Base-by-base conservation (phyloP, 345 rosid species). In the Limnanthes douglasii region DNA sequence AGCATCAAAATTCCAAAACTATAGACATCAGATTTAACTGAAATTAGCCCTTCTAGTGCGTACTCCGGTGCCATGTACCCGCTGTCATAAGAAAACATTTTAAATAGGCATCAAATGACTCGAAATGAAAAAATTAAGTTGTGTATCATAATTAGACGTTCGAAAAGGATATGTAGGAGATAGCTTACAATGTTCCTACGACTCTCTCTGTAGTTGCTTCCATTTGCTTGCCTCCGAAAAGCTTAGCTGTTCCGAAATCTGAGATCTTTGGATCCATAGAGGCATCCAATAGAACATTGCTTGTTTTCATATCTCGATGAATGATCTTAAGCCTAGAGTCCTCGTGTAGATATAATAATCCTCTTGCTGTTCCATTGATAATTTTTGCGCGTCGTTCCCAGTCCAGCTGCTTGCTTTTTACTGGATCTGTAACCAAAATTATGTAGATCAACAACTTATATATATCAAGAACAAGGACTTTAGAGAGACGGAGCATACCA, bases 1-100 rank as follows among this genome's bases (percentile, higher is more conserved):
- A 79, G 44, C 4, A 79, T 39, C 12, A 75, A 56, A 9, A 75
- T 85, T 7, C 92, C 78, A 9, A 71, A 79, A 41, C 78, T 75
- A 25, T 60, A 79, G 0, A 71, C 71, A 21, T 75, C 81, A 1
- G 82, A 72, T 56, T 69, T 72, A 41, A 62, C 31, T n/a, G 86
- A 80, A 58, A 72, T 72, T 15, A 65, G 45, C 1, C 86, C 82
- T 1, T 69, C 70, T 29, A 67, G 33, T 17, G 82, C 93, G 28
- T 75, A 69, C 50, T 75, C 81, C 7, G 78, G 82, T 3, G 93
- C 68, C 86, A 79, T 75, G 45, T 64, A 74, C 28, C 85, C 78
- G 21, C 93, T 74, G 61, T 46, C 53, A n/a, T 19, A 12, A 5
- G 30, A 36, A 10, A 4, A 30, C 6, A 37, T 21, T 35, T 18